phyloP scores from a whole-genome alignment of 345 rosid genomes.

The Dipteronia dyeriana region DNA sequence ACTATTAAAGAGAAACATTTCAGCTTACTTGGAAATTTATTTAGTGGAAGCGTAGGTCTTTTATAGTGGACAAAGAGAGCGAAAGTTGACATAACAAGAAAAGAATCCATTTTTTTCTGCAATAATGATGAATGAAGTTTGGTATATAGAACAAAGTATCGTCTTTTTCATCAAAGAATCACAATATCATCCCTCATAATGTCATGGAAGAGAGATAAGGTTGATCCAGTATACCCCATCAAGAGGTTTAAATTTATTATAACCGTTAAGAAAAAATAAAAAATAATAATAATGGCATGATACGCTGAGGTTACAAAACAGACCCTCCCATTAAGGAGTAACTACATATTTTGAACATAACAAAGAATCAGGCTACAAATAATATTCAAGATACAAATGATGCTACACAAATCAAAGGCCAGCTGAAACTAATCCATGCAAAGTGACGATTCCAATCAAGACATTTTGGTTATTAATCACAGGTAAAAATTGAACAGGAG shows the following conservation, averaged over 20 bases:
- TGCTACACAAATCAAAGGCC: constrained; percentile 50
- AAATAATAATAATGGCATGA: too few species aligned
- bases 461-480: constrained; percentile 60
- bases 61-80: too few species aligned
- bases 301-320: not conserved
- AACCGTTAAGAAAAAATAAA: too few species aligned
- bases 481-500: constrained; percentile 93
- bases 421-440: constrained; percentile 95
- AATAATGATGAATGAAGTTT: not conserved
- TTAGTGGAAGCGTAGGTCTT: too few species aligned
- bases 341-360: not conserved
- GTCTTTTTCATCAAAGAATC: not conserved
- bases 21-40: too few species aligned
- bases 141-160: not conserved
- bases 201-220: not conserved
- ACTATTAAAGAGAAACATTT: not conserved
- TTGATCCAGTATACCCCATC: too few species aligned
- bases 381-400: not conserved
- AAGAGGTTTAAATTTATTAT: too few species aligned
- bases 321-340: too few species aligned
- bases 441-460: constrained; percentile 84
- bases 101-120: not conserved
- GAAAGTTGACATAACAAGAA: not conserved
- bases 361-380: not conserved
- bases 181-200: not conserved